These are phyloP conservation scores for Tulasnella calospora DNA, from an alignment of 768 basidiomycete genomes.

Conservation along the genomic window DNA sequence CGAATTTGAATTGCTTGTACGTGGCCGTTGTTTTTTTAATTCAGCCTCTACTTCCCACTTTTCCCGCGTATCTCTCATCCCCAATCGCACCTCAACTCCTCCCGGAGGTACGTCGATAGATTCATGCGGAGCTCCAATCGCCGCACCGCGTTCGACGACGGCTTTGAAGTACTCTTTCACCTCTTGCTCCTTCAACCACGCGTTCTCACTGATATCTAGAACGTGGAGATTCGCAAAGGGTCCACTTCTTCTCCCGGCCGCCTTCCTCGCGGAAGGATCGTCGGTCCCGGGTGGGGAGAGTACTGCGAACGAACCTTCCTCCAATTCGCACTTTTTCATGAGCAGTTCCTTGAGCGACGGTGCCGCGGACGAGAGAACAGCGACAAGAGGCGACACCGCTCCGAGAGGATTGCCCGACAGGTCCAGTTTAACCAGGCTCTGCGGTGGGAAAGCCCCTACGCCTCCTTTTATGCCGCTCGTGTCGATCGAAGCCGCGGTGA, in stretches of 20 bases:
- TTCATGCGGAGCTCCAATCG: not conserved
- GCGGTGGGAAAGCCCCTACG: conserved; percentile 43
- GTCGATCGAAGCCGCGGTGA: conserved; percentile 55
- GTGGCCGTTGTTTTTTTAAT: conserved; percentile 32
- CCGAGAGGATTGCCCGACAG: conserved; percentile 66
- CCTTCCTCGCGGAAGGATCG: not conserved
- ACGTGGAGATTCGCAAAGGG: conserved; percentile 38
- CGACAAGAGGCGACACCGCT: conserved; percentile 31
- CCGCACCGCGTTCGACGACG: conserved; percentile 39
- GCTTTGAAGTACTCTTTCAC: conserved; percentile 38
- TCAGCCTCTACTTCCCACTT: conserved; percentile 77
- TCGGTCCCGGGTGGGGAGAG: not conserved
- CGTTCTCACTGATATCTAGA: conserved; percentile 15
- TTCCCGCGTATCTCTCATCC: conserved; percentile 67
- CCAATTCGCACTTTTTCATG: conserved; percentile 18
- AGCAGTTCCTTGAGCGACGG: conserved; percentile 54
- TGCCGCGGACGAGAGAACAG: conserved; percentile 43
- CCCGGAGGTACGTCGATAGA: conserved; percentile 7
- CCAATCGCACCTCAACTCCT: conserved; percentile 38
- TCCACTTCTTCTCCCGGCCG: conserved; percentile 1
- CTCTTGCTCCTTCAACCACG: not conserved
- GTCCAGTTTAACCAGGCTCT: conserved; percentile 53
- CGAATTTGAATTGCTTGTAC: not conserved
- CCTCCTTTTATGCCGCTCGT: conserved; percentile 29
- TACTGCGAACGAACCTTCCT: not conserved